Evolutionary conservation across 2,329 filamentous ascomycete species (phyloP).

Genomic region (Neobulgaria alba): DNA sequence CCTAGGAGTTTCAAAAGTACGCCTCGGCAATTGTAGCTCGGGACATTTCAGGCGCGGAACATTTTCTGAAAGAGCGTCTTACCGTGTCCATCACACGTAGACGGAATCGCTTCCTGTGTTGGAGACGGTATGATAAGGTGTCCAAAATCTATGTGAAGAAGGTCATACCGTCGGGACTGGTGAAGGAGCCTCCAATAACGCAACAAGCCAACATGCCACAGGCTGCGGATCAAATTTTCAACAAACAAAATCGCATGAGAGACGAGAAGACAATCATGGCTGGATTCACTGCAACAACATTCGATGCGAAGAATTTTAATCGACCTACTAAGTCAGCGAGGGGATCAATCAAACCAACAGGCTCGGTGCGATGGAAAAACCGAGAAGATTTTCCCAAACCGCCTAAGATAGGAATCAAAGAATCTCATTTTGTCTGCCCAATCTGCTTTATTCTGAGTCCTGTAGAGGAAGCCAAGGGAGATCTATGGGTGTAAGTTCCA

Average conservation of each 20-base stretch:
- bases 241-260: conserved; percentile 3
- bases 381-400: conserved; percentile 4
- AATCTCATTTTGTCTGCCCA: conserved; percentile 5
- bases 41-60: conserved; percentile 2
- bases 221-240: conserved; percentile 2
- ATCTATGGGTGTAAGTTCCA: conserved; percentile 3
- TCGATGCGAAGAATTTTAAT: conserved; percentile 3
- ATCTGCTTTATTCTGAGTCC: conserved; percentile 4
- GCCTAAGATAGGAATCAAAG: conserved; percentile 3
- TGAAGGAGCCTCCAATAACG: conserved; percentile 3
- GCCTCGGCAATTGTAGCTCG: conserved; percentile 3
- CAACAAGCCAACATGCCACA: conserved; percentile 3
- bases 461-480: conserved; percentile 3
- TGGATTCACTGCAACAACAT: conserved; percentile 4
- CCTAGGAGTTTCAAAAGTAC: conserved; percentile 4
- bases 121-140: conserved; percentile 3
- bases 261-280: conserved; percentile 2
- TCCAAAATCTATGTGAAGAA: conserved; percentile 3
- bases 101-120: conserved; percentile 3
- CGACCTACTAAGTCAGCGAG: conserved; percentile 3
- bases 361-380: conserved; percentile 4
- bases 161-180: conserved; percentile 2
- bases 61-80: conserved; percentile 4
- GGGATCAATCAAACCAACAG: conserved; percentile 3
- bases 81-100: conserved; percentile 2